Base-by-base conservation (phyloP, 2,329 filamentous ascomycete species). In the Alternaria sp. region DNA sequence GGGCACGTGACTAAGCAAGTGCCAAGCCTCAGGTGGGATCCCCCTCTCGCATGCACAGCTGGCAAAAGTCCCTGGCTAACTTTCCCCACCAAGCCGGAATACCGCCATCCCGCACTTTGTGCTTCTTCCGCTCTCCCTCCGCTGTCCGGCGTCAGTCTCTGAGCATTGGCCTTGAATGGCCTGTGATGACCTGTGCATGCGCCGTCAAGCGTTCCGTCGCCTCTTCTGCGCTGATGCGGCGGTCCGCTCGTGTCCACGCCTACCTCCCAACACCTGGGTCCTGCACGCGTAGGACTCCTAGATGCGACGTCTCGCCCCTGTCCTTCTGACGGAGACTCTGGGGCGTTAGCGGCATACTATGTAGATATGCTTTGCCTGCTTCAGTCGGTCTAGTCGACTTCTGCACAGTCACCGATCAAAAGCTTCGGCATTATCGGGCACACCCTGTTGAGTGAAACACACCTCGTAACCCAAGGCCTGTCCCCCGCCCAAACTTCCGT, bases 221-320 rank as follows among this genome's bases (percentile, higher is more conserved):
- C 40, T 60, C 55, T 59, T 67, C 57, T 63, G 64, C 62, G 58
- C 62, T 56, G 58, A 56, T 60, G 65, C 63, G 48, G 60, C 62
- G 56, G 52, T 54, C 52, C 56, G 60, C 60, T 64, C 53, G 63
- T 33, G 56, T 61, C 60, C 17, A 17, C 17, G 17, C 17, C 17
- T n/a, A n/a, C n/a, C 21, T 48, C n/a, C 7, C 54, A 44, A 46
- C 21, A 33, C 24, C 23, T 36, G 45, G 8, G n/a, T n/a, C n/a
- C n/a, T n/a, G n/a, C n/a, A 37, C 37, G 46, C 45, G 29, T n/a
- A 48, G 37, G 10, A 24, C 42, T 29, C 53, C 14, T 14, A 39
- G 17, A 21, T 34, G 53, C 37, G 23, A 31, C 28, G 24, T 26
- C 53, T 26, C 45, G n/a, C 24, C 28, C 14, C 17, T 28, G 33